Base-by-base conservation (phyloP, 495 filamentous ascomycete species). In the Astrocystis sublimbata region DNA sequence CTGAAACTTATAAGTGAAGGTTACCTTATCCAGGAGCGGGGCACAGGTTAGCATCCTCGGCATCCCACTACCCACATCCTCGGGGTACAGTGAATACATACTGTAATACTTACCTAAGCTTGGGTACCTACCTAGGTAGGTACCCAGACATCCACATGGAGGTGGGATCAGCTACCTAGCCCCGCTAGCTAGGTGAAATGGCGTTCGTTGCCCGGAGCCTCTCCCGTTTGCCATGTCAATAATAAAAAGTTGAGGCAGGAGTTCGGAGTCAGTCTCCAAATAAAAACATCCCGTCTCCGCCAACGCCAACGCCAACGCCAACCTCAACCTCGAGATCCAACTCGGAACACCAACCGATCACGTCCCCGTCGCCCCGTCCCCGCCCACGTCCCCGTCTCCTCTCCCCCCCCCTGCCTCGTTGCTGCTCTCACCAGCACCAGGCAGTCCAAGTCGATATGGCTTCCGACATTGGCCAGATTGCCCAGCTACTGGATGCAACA, bases 401-500 rank as follows among this genome's bases (percentile, higher is more conserved):
- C 8, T 23, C 36, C 15, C 17, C 28, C 2, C 23, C 30, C 28
- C 23, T 15, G 41, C 50, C 3, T 15, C 13, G 41, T 35, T 54
- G 31, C 24, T 23, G 41, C n/a, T 43, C 36, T 54, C 59, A 21
- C 19, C 60, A 36, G 50, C 51, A 40, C 13, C 24, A 53, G 47
- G 36, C 45, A 62, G 60, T 49, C 73, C 84, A 75, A 62, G 60
- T 49, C 73, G 84, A 75, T 77, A 96, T 96, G 91, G 86, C 91
- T 74, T 79, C 87, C 65, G 83, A 88, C 73, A 78, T 93, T 71
- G 83, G 85, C 73, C 78, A 81, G 66, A 80, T 96, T 65, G 87
- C 90, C 26, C 81, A 89, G 79, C 82, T 96, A 68, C 85, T 99
- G 41, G 82, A 96, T 68, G 89, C 89, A 45, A 97, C 91, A 65